These are phyloP conservation scores for Quercus rubra DNA, from an alignment of 306 rosid genomes.

Conservation along the genomic window DNA sequence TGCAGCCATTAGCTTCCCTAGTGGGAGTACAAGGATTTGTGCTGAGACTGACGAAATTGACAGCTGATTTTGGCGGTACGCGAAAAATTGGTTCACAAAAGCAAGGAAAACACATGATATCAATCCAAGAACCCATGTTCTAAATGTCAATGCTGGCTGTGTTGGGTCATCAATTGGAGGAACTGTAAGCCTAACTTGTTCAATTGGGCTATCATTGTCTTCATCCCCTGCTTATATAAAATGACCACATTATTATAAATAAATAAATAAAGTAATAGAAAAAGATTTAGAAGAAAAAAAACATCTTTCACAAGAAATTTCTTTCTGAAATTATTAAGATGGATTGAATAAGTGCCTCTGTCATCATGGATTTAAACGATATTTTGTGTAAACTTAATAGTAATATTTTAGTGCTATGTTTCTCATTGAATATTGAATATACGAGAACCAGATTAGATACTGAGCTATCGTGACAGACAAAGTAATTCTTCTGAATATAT, in stretches of 20 bases:
- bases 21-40: conserved; percentile 69
- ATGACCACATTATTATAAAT: no score
- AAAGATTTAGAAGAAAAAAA: not conserved
- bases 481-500: no score
- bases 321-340: no score
- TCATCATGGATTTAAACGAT: no score
- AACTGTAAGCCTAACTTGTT: conserved; percentile 81
- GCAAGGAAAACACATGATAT: conserved; percentile 58
- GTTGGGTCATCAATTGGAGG: conserved; percentile 62
- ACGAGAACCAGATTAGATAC: no score
- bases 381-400: not conserved
- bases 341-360: not conserved
- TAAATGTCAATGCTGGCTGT: conserved; percentile 62
- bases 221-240: conserved; percentile 24
- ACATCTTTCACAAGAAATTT: no score
- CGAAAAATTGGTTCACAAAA: conserved; percentile 72
- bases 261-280: not conserved
- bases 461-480: no score
- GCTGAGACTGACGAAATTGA: conserved; percentile 56
- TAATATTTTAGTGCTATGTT: not conserved
- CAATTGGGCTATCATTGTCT: conserved; percentile 69
- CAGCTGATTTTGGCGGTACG: conserved; percentile 57
- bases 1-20: conserved; percentile 83
- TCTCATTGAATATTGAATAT: no score
- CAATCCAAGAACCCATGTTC: conserved; percentile 81